Evolutionary conservation across 805 yeast species (phyloP), one percentile per base, ranked within the genome.

Genomic region (Metschnikowia cerradonensis): DNA sequence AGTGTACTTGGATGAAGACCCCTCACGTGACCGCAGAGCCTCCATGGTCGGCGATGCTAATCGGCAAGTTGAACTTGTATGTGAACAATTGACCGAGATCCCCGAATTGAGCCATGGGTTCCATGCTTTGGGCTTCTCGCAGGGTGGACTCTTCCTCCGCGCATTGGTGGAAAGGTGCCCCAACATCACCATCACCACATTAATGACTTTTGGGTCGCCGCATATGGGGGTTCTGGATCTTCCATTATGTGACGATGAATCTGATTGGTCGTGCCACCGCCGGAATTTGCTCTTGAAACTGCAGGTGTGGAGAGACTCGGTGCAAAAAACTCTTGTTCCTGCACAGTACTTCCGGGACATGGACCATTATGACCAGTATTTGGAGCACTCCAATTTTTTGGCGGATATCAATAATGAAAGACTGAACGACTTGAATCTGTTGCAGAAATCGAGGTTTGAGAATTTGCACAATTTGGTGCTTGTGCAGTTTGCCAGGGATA

Each of bases 91-190:
- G n/a, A 47, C 62, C 0, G 57, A 57, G 1, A 70, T 78, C 1
- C 68, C 80, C 0, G 80, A 76, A 49, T 67, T 86, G 6, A 38
- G 51, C 1, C 50, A 66, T 33, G 91, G 91, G 0, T 84, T 86
- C 60, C 84, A 86, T 62, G 88, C 84, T 5, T 74, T 88, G 38
- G 96, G 96, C 4, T 83, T 85, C 57, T 86, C 92, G 0, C 96
- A 88, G 62, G 96, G 96, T 38, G 96, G 96, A 0, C 66, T 88
- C n/a, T 82, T 88, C 53, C 67, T 86, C n/a, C 67, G 96, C 42
- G 84, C 84, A 4, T 76, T 84, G 30, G 71, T 81, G 30, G 86
- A 88, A 61, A 65, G 78, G 22, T 88, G 92, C 65, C 65, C 71
- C 3, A 49, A 43, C 15, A 56, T 65, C 3, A 45, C 55, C 3